A percentile compares a stretch with the other conserved stretches of the same genome.
These are phyloP conservation scores for Suillus tomentosus DNA, from an alignment of 768 basidiomycete species.

Conservation along the genomic window DNA sequence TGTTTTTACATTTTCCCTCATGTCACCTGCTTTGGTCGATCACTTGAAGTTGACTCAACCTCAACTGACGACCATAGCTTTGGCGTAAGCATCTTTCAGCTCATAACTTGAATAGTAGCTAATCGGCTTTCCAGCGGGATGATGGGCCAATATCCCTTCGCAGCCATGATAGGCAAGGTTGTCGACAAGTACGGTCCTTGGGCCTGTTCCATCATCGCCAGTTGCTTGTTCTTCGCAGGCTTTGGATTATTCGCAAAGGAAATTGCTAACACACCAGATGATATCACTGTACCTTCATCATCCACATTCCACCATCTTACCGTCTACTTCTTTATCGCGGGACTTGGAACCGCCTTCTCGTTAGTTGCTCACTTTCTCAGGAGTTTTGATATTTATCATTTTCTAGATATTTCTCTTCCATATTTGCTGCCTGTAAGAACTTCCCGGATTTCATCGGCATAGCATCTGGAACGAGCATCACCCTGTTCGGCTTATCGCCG, in stretches of 20 bases:
- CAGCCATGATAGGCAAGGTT: constrained; percentile 66
- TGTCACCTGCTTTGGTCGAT: constrained; percentile 62
- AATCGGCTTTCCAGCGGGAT: constrained; percentile 56
- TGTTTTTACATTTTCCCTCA: constrained; percentile 76
- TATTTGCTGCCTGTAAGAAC: constrained; percentile 73
- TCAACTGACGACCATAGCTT: constrained; percentile 74
- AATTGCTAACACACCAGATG: constrained; percentile 48
- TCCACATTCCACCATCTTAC: constrained; percentile 55
- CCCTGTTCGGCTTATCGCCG: constrained; percentile 82
- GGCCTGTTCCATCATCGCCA: constrained; percentile 63
- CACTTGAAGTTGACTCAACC: constrained; percentile 70
- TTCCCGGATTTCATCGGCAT: constrained; percentile 68
- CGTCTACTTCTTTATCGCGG: constrained; percentile 61
- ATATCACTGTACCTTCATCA: constrained; percentile 37
- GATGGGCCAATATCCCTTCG: constrained; percentile 79
- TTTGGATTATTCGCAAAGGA: constrained; percentile 66
- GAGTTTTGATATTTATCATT: not conserved
- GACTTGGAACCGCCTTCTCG: constrained; percentile 74
- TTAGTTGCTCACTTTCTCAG: constrained; percentile 42
- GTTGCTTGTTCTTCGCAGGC: constrained; percentile 57
- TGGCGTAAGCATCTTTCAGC: constrained; percentile 54
- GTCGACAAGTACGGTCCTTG: constrained; percentile 71
- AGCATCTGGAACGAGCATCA: constrained; percentile 66
- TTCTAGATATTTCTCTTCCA: constrained; percentile 63
- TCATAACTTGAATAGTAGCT: constrained; percentile 6